Percentiles rank a stretch among this genome's conserved stretches.
phyloP scores from a whole-genome alignment of 2,329 filamentous ascomycete genomes.

The Coleophoma eucalyptorum region DNA sequence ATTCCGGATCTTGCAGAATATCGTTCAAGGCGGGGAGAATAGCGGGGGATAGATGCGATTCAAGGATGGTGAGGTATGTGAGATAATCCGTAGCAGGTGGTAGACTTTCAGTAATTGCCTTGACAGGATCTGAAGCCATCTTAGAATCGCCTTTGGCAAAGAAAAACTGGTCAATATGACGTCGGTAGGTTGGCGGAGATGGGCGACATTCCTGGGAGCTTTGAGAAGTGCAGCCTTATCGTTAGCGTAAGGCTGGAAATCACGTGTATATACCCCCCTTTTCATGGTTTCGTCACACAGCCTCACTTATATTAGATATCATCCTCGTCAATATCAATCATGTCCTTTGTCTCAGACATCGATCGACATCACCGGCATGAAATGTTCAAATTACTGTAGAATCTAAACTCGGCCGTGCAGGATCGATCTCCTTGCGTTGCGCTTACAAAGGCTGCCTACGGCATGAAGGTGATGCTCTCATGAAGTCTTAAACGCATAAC shows the following conservation, averaged over 20 bases:
- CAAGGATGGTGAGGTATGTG: conserved; percentile 75
- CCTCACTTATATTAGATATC: not conserved
- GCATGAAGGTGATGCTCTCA: too few species aligned
- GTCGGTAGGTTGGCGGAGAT: not conserved
- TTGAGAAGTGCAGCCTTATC: not conserved
- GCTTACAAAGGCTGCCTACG: too few species aligned
- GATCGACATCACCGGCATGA: too few species aligned
- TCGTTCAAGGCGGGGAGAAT: conserved; percentile 65
- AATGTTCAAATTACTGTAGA: too few species aligned
- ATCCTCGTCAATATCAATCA: not conserved
- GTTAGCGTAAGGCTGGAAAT: not conserved
- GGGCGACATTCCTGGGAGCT: conserved; percentile 3
- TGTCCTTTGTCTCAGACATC: too few species aligned
- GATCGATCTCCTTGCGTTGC: too few species aligned
- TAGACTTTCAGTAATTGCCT: conserved; percentile 25
- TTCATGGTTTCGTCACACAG: not conserved
- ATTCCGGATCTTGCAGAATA: conserved; percentile 61
- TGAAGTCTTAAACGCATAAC: too few species aligned
- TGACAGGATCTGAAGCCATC: conserved; percentile 20
- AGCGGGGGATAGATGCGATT: conserved; percentile 66
- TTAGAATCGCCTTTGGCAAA: not conserved
- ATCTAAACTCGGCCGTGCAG: too few species aligned
- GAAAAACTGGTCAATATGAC: not conserved
- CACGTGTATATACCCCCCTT: not conserved
- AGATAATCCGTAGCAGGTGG: conserved; percentile 59